These are phyloP conservation scores for Cryptococcus deneoformans DNA, from an alignment of 1,284 basidiomycete species.

Conservation along the genomic window DNA sequence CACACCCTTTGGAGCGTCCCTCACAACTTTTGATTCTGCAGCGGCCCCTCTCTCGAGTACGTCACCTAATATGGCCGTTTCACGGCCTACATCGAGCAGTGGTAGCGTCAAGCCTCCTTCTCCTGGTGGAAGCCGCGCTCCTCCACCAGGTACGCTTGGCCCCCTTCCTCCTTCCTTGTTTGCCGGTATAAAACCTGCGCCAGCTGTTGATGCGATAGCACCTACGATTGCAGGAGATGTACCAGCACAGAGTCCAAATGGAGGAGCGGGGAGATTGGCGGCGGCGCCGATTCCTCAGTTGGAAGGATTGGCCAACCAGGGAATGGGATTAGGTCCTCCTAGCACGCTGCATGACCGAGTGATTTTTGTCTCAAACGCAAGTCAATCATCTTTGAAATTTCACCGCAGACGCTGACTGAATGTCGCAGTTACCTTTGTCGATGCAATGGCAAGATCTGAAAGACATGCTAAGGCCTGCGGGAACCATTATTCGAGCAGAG, in stretches of 20 bases:
- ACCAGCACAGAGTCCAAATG: slow-evolving; percentile 4
- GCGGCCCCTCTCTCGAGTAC: neutral
- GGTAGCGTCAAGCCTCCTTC: neutral
- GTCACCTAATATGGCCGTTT: slow-evolving; percentile 1
- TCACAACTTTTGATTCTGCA: slow-evolving; percentile 9
- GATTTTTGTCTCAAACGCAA: slow-evolving; percentile 65
- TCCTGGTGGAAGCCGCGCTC: slow-evolving; percentile 9
- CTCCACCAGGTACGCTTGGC: slow-evolving; percentile 26
- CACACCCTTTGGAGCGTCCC: slow-evolving; percentile 10
- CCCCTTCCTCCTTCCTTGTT: slow-evolving; percentile 24
- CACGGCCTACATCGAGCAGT: slow-evolving; percentile 6
- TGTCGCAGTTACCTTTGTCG: slow-evolving; percentile 73
- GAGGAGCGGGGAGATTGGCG: neutral
- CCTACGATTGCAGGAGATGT: neutral
- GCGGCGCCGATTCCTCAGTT: slow-evolving; percentile 17
- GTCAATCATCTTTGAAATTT: slow-evolving; percentile 22
- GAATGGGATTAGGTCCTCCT: slow-evolving; percentile 35
- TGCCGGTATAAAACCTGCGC: slow-evolving; percentile 16
- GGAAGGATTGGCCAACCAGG: slow-evolving; percentile 36
- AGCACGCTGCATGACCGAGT: slow-evolving; percentile 52
- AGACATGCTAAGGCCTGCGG: slow-evolving; percentile 84
- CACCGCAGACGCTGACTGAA: neutral
- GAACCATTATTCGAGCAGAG: slow-evolving; percentile 82
- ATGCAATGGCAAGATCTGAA: slow-evolving; percentile 98
- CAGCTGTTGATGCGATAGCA: slow-evolving; percentile 1